phyloP scores from a whole-genome alignment of 495 filamentous ascomycete species.

The Daldinia vernicosa region DNA sequence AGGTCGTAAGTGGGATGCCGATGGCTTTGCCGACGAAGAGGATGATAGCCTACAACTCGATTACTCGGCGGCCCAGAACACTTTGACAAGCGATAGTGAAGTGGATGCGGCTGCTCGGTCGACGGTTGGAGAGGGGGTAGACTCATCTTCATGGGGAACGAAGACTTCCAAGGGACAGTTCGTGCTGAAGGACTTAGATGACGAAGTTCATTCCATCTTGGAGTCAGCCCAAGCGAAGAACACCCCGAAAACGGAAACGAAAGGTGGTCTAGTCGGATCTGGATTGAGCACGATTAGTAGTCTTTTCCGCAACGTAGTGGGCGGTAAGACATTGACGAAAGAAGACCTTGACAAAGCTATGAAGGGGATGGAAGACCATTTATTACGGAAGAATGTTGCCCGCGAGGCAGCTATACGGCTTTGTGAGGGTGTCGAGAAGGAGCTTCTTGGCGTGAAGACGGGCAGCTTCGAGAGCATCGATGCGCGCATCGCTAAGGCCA shows the following conservation, averaged over 20 bases:
- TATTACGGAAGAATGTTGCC: slow-evolving; percentile 95
- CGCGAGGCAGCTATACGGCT: slow-evolving; percentile 91
- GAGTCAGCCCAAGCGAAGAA: slow-evolving; percentile 72
- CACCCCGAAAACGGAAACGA: slow-evolving; percentile 52
- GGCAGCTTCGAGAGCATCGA: slow-evolving; percentile 92
- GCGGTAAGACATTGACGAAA: slow-evolving; percentile 89
- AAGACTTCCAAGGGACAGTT: slow-evolving; percentile 90
- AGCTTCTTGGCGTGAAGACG: slow-evolving; percentile 90
- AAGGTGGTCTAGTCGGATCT: slow-evolving; percentile 74
- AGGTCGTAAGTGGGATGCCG: slow-evolving; percentile 88
- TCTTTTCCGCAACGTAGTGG: slow-evolving; percentile 92
- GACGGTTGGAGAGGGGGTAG: slow-evolving; percentile 72
- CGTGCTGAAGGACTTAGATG: slow-evolving; percentile 89
- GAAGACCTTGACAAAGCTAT: slow-evolving; percentile 89
- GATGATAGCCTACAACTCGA: slow-evolving; percentile 78
- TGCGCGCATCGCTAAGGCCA: slow-evolving; percentile 78
- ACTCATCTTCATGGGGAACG: slow-evolving; percentile 81
- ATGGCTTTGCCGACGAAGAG: slow-evolving; percentile 87
- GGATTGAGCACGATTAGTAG: slow-evolving; percentile 81
- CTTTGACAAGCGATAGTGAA: slow-evolving; percentile 62
- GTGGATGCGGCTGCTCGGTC: slow-evolving; percentile 54
- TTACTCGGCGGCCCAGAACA: slow-evolving; percentile 73
- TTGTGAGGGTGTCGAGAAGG: slow-evolving; percentile 88
- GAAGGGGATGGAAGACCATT: slow-evolving; percentile 94
- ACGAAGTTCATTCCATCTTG: slow-evolving; percentile 91